Evolutionary conservation across 495 filamentous ascomycete genomes (phyloP), one percentile per base, ranked within the genome.

Genomic region (Tuber umbilicatum): DNA sequence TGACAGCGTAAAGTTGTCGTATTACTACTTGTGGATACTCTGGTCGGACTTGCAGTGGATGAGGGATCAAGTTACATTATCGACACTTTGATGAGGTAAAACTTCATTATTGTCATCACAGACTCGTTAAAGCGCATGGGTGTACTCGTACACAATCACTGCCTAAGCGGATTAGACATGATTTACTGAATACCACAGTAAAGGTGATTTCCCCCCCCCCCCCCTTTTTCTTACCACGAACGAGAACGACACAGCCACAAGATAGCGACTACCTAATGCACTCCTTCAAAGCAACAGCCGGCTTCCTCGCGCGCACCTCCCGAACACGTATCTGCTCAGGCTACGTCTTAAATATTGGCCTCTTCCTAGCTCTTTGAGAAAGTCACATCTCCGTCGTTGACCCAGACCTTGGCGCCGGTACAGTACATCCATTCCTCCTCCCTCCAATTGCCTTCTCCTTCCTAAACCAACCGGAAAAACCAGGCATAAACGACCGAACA

Each of bases 361-460:
- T 99, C n/a, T 96, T 99, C 86, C 87, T 89, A 72, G 87, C 92
- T 0, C 86, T 97, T 38, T 90, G 90, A 35, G 88, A 91, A 38
- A 95, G 93, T 4, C 87, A 88, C 16, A 85, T 97, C 19, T 98
- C 98, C 82, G 87, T 89, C n/a, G 90, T 90, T 35, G 95, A 99
- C 83, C 94, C 96, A 7, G 95, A 99, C 83, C 89, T 98, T 74
- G 93, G 94, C 39, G 87, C 94, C 76, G 90, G 90, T 92, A n/a
- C n/a, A n/a, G n/a, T 40, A 77, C 80, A 89, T 85, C 60, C 50
- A 60, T 27, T 60, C 70, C 70, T 21, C 38, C 55, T 68, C 70
- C 81, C 60, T 74, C 83, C 75, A 37, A 60, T 9, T 14, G 64
- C 70, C 38, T 39, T 37, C 27, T 16, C 50, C 12, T 12, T 42